Percentiles rank a stretch among this genome's conserved stretches.
Conservation (phyloP, 495 filamentous ascomycete genomes). For the Zalerion maritima region DNA sequence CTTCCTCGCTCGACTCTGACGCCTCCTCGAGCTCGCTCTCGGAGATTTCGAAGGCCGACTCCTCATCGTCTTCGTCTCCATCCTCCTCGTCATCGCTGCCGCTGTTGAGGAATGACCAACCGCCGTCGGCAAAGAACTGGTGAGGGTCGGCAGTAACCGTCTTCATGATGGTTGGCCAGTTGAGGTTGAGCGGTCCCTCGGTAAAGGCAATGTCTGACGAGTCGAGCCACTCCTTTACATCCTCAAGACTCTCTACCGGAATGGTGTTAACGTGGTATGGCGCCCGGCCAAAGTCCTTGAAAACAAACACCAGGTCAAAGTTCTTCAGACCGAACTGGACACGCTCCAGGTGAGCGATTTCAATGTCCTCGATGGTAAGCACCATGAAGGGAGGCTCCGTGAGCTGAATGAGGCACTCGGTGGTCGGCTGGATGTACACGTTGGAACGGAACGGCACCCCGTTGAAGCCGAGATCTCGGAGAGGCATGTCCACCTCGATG, state of each 20-base stretch:
- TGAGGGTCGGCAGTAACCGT: constrained; percentile 89
- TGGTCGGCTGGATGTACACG: constrained; percentile 88
- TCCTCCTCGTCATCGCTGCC: constrained; percentile 78
- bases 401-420: constrained; percentile 94
- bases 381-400: constrained; percentile 96
- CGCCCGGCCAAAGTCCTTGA: constrained; percentile 82
- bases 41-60: constrained; percentile 77
- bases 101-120: constrained; percentile 82
- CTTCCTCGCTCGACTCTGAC: constrained; percentile 72
- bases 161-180: constrained; percentile 99
- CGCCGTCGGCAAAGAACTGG: constrained; percentile 86
- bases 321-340: constrained; percentile 98
- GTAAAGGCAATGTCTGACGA: constrained; percentile 85
- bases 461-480: constrained; percentile 90
- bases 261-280: constrained; percentile 96
- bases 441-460: constrained; percentile 92
- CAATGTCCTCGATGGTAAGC: constrained; percentile 86
- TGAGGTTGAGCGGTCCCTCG: constrained; percentile 92
- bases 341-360: constrained; percentile 90
- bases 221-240: constrained; percentile 96
- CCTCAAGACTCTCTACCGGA: constrained; percentile 84
- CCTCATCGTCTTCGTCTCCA: constrained; percentile 64
- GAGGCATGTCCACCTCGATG: constrained; percentile 87
- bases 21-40: constrained; percentile 69
- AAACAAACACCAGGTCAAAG: constrained; percentile 95